A percentile compares a stretch with the other conserved stretches of the same genome.
phyloP scores from a whole-genome alignment of 345 rosid genomes.

The Adansonia digitata region DNA sequence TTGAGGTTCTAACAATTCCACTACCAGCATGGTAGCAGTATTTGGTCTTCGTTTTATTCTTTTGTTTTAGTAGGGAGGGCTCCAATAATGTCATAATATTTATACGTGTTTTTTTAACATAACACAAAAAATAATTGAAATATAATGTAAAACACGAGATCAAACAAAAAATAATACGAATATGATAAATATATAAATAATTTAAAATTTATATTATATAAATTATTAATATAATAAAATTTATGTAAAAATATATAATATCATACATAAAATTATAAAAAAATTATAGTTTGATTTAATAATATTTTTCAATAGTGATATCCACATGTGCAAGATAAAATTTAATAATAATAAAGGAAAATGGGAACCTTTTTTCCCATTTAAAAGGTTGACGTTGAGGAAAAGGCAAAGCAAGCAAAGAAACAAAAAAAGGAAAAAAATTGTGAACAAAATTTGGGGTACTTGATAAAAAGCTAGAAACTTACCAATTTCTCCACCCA shows the following conservation, averaged over 20 bases:
- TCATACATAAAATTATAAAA: too few relatives aligned
- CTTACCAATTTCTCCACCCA: constrained; percentile 34
- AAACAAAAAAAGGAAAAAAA: constrained; percentile 14
- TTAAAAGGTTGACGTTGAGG: constrained; percentile 36
- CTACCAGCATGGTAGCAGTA: too few relatives aligned
- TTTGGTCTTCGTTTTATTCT: neutral
- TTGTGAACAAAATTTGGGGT: constrained; percentile 12
- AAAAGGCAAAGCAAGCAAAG: constrained; percentile 29
- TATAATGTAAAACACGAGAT: too few relatives aligned
- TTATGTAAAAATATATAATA: too few relatives aligned
- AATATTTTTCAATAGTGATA: neutral
- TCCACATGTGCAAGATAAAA: neutral
- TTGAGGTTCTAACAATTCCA: neutral
- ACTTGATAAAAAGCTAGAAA: neutral
- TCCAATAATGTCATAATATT: too few relatives aligned
- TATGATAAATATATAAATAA: too few relatives aligned
- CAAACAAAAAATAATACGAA: too few relatives aligned
- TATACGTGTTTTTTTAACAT: too few relatives aligned
- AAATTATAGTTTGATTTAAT: too few relatives aligned
- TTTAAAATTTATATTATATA: too few relatives aligned
- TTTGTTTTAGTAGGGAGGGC: neutral
- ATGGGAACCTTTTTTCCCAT: constrained; percentile 19
- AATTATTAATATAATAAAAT: too few relatives aligned
- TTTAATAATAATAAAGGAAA: neutral
- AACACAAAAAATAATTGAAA: too few relatives aligned